Evolutionary conservation across 352 stramenopile species (phyloP).

Genomic region (Phytophthora pluvialis): DNA sequence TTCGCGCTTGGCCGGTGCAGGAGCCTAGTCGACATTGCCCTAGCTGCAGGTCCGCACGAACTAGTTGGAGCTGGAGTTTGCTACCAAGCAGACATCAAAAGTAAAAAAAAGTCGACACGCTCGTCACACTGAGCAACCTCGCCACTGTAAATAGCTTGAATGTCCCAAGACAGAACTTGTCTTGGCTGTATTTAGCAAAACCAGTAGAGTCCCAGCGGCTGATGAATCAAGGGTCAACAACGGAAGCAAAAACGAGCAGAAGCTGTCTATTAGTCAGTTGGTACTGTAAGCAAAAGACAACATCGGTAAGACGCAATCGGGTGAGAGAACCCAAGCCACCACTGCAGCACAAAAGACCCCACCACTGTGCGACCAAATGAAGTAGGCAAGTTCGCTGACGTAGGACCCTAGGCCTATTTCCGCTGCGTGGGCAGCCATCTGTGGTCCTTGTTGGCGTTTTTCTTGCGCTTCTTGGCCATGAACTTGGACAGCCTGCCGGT

Average conservation of each 20-base stretch:
- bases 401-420: slow-evolving; percentile 40
- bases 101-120: background rate
- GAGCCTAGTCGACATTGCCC: slow-evolving; percentile 4
- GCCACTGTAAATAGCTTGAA: slow-evolving; percentile 12
- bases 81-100: no score
- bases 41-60: background rate
- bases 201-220: no score
- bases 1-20: slow-evolving; percentile 3
- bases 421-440: slow-evolving; percentile 88
- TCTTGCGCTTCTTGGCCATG: slow-evolving; percentile 94
- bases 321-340: background rate
- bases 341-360: background rate
- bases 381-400: background rate
- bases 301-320: background rate
- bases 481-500: slow-evolving; percentile 92
- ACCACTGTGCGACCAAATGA: background rate
- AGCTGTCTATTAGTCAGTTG: slow-evolving; percentile 34
- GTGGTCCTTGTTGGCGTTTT: slow-evolving; percentile 94
- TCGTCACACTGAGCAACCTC: background rate
- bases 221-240: no score
- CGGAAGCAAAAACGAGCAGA: slow-evolving; percentile 8
- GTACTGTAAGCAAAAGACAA: slow-evolving; percentile 26
- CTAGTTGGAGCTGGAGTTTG: background rate
- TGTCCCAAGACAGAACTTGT: background rate
- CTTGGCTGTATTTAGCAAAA: background rate